Base-by-base conservation (phyloP, 192 early-diverging fungal genomes). In the Phlyctochytrium bullatum region DNA sequence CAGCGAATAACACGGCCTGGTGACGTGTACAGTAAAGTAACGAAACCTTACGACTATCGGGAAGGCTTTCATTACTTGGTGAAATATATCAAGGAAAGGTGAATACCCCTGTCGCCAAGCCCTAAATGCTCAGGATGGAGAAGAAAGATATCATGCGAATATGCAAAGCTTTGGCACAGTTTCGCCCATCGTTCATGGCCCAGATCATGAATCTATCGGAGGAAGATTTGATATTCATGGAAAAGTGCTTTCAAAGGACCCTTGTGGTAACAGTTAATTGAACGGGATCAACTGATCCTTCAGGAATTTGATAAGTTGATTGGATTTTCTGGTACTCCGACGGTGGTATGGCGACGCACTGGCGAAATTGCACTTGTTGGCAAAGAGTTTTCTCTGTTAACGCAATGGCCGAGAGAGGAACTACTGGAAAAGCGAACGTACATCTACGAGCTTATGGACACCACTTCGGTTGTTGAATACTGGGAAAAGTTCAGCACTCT, bases 301-400 rank as follows among this genome's bases (percentile, higher is more conserved):
- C 58, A 90, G 88, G 95, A 98, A 83, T 96, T 90, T 64, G 94
- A 96, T 72, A 95, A 98, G 70, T 76, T 98, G n/a, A 94, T 98
- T 56, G 89, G 87, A 2, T 96, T 90, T 61, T 94, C 94, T 24
- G 95, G 95, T 40, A 98, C 95, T 28, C 95, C 95, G 2, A 95
- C 93, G 2, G 93, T 96, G 12, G 91, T 98, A 30, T 98, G 95
- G 95, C 89, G 95, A 34, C 85, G 95, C n/a, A 93, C 92, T 1
- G 95, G 95, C 40, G 94, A 98, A 77, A 94, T 98, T 65, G 91
- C 88, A 3, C 74, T 98, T 36, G 95, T 98, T 3, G 95, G 95
- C 57, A 98, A 96, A 73, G 95, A 98, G 72, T 98, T 98, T 68
- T 92, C 91, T 4, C 80, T 98, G 24, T 71, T 98, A 68, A 98